These are phyloP conservation scores for Aspergillus aculeatus DNA, from an alignment of 2,329 filamentous ascomycete genomes.

Conservation along the genomic window DNA sequence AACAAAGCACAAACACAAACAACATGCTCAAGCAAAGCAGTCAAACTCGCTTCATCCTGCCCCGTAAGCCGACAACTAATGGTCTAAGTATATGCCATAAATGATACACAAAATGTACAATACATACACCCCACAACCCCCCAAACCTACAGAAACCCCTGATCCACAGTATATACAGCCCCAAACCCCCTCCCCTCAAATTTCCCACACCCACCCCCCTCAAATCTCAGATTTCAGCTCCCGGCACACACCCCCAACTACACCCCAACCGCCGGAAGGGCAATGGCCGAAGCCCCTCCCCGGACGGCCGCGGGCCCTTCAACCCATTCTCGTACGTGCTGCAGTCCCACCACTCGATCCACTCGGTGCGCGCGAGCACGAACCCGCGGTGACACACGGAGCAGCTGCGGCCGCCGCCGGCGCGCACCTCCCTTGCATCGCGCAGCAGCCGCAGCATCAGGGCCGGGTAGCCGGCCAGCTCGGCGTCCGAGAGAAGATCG, in stretches of 20 bases:
- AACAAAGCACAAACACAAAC: no score
- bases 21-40: no score
- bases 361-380: conserved; percentile 43
- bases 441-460: conserved; percentile 37
- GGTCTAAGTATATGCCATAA: background rate
- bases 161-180: background rate
- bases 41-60: no score
- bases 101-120: background rate
- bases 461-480: conserved; percentile 34
- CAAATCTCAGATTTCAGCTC: background rate
- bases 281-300: conserved; percentile 36
- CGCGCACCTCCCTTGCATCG: conserved; percentile 35
- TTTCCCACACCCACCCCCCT: no score
- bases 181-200: background rate
- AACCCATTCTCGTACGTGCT: conserved; percentile 39
- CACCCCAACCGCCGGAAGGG: conserved; percentile 43
- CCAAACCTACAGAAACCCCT: background rate
- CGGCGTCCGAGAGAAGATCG: conserved; percentile 37
- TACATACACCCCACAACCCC: background rate
- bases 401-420: conserved; percentile 40
- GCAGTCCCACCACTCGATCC: conserved; percentile 49
- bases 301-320: conserved; percentile 31
- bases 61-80: no score
- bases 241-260: conserved; percentile 40
- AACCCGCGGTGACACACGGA: conserved; percentile 42